A percentile compares a stretch with the other conserved stretches of the same genome.
phyloP scores from a whole-genome alignment of 2,329 filamentous ascomycete genomes.

The Calonectria pteridis region DNA sequence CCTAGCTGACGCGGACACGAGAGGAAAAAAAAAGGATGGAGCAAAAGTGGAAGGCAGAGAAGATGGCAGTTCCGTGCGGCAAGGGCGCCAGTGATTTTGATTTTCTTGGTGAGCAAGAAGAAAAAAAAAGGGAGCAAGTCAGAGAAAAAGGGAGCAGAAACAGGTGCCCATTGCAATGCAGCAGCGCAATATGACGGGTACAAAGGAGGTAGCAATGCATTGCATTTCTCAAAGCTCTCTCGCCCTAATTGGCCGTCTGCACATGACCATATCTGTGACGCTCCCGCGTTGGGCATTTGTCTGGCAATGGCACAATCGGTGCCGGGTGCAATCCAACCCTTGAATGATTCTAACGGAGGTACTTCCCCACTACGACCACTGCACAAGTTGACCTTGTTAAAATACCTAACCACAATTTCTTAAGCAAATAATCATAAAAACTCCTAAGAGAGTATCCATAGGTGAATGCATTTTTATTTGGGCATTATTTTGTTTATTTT shows the following conservation, averaged over 20 bases:
- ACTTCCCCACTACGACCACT: too few relatives aligned
- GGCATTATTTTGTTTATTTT: too few relatives aligned
- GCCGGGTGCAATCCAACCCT: too few relatives aligned
- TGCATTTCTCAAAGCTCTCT: background rate
- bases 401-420: too few relatives aligned
- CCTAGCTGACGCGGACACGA: slow-evolving; percentile 26
- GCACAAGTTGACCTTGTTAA: too few relatives aligned
- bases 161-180: slow-evolving; percentile 2
- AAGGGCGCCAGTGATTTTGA: slow-evolving; percentile 10
- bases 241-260: background rate
- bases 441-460: too few relatives aligned
- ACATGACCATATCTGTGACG: slow-evolving; percentile 22
- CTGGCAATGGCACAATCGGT: background rate
- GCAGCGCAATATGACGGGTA: background rate
- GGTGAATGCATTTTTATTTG: too few relatives aligned
- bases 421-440: too few relatives aligned
- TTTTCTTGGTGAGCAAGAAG: background rate
- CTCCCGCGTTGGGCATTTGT: slow-evolving; percentile 31
- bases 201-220: background rate
- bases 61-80: slow-evolving; percentile 11
- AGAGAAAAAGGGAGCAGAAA: background rate
- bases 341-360: too few relatives aligned
- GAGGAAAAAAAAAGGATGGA: slow-evolving; percentile 1
- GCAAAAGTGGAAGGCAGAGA: background rate
- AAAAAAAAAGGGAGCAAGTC: background rate